These are phyloP conservation scores for Gymnopilus dilepis DNA, from an alignment of 768 basidiomycete genomes.

Conservation along the genomic window DNA sequence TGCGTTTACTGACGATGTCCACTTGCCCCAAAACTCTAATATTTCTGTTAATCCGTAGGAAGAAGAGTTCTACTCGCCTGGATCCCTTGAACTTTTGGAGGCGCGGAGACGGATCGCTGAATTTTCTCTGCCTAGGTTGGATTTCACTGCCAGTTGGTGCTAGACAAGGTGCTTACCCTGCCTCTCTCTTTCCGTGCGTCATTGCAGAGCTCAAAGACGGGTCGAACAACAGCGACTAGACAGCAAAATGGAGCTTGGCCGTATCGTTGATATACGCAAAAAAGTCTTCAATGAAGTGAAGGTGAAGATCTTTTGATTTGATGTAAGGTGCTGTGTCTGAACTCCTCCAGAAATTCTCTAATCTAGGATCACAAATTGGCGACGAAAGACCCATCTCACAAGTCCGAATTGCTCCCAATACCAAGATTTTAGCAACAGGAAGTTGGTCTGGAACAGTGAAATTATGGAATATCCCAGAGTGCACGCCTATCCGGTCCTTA, in stretches of 20 bases:
- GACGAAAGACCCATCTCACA: slow-evolving; percentile 94
- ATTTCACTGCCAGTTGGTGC: slow-evolving; percentile 60
- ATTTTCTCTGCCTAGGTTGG: slow-evolving; percentile 94
- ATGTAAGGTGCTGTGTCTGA: not conserved
- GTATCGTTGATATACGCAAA: slow-evolving; percentile 92
- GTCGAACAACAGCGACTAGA: slow-evolving; percentile 93
- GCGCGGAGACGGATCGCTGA: slow-evolving; percentile 87
- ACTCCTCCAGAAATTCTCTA: slow-evolving; percentile 72
- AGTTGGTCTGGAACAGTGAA: slow-evolving; percentile 97
- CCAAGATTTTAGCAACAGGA: slow-evolving; percentile 85
- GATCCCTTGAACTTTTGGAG: slow-evolving; percentile 84
- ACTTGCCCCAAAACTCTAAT: not conserved
- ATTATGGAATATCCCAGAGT: slow-evolving; percentile 93
- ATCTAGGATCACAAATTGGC: slow-evolving; percentile 97
- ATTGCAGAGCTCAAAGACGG: slow-evolving; percentile 92
- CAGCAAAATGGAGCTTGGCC: slow-evolving; percentile 82
- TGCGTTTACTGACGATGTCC: slow-evolving; percentile 33
- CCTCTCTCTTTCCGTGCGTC: slow-evolving; percentile 43
- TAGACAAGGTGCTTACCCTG: slow-evolving; percentile 80
- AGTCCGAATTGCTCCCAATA: slow-evolving; percentile 94
- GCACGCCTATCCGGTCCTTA: slow-evolving; percentile 76
- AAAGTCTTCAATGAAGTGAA: slow-evolving; percentile 89
- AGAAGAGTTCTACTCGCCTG: slow-evolving; percentile 96
- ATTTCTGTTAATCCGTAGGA: slow-evolving; percentile 49
- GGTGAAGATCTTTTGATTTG: slow-evolving; percentile 50